Evolutionary conservation across 306 rosid genomes (phyloP), one percentile per base, ranked within the genome.

Genomic region (Carpinus fangiana): DNA sequence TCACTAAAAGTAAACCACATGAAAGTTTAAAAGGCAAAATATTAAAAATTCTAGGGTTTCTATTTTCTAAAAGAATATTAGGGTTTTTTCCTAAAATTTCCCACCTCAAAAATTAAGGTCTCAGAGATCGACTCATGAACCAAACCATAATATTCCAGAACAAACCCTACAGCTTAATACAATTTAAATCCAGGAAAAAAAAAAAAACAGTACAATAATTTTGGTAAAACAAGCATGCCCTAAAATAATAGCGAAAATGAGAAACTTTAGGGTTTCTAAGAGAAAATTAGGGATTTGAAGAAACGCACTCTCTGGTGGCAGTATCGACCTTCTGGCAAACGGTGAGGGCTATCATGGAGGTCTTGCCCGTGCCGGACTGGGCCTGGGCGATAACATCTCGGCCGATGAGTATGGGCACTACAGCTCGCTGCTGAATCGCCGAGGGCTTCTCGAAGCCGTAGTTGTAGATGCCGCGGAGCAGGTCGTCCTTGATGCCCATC

Each of bases 341-440:
- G 16, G 98, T 89, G 52, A 96, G 94, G 5, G 93, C 99, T 54
- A 96, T 96, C 99, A 96, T 96, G 76, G 99, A 96, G 46, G 97
- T 91, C 80, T 96, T 96, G 4, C 99, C 98, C 18, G 99, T 96
- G 36, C 99, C 99, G 59, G 99, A 96, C 79, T 96, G 99, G 7
- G 99, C 99, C 89, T 96, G 98, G 17, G 99, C 99, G 2, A 96
- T 93, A 71, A 96, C 99, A 65, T 96, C 99, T 20, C 98, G 98
- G 2, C 99, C 99, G 64, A 85, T 93, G 11, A 96, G 90, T 61
- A 96, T 96, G 2, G 99, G 99, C 65, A 92, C 82, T 12, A 96
- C 97, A 26, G 98, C 99, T 2, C 99, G 89, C 62, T 96, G 99
- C 80, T 96, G 99, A 76, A 96, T 96, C 5, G 99, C 99, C 0